Conservation (phyloP, 352 stramenopile species). For the Pythium periplocum region DNA sequence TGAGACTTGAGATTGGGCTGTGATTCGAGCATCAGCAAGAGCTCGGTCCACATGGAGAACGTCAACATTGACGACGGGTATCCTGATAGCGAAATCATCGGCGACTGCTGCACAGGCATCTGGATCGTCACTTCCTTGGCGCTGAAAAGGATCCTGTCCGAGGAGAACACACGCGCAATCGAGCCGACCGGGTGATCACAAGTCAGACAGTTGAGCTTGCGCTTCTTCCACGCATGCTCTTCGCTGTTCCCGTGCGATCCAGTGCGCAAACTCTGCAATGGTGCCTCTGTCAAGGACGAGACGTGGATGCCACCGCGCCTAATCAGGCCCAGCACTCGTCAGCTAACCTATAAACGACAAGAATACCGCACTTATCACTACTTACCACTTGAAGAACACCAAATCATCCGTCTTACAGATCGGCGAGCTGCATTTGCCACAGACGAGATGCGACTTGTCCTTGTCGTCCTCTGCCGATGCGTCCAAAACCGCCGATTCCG, state of each 20-base stretch:
- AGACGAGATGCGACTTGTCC: conserved; percentile 50
- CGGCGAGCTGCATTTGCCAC: conserved; percentile 57
- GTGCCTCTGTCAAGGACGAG: conserved; percentile 55
- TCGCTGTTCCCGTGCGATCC: conserved; percentile 32
- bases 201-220: conserved; percentile 63
- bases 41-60: conserved; percentile 74
- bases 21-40: conserved; percentile 72
- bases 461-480: conserved; percentile 28
- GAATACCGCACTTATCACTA: not conserved
- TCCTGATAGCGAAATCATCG: conserved; percentile 63
- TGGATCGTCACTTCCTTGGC: conserved; percentile 58
- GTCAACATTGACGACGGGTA: conserved; percentile 69
- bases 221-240: conserved; percentile 43
- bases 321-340: too few relatives aligned
- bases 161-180: conserved; percentile 52
- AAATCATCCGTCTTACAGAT: conserved; percentile 59
- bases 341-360: too few relatives aligned
- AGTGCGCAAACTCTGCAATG: conserved; percentile 48
- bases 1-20: conserved; percentile 62
- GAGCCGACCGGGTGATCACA: conserved; percentile 60
- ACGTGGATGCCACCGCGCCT: conserved; percentile 71
- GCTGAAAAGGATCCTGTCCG: conserved; percentile 71
- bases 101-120: conserved; percentile 65
- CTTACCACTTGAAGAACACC: conserved; percentile 74
- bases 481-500: conserved; percentile 40